Conservation (phyloP, 2,329 filamentous ascomycete species). For the Colletotrichum tropicicola region DNA sequence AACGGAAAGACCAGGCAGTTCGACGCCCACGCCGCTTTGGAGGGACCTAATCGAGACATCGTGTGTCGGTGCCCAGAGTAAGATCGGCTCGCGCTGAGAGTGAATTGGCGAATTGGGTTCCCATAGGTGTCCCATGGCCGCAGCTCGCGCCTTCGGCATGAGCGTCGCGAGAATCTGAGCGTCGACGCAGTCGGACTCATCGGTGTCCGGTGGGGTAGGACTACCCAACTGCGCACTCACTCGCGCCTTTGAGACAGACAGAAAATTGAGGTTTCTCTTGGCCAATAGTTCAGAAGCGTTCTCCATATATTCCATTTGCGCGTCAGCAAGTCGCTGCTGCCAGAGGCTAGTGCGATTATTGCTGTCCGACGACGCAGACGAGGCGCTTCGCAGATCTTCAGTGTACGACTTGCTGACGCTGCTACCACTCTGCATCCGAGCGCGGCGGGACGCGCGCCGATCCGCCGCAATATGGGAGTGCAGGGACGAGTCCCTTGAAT, state of each 20-base stretch:
- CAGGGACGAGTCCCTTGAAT: conserved; percentile 29
- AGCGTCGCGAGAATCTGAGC: conserved; percentile 31
- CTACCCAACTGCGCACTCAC: conserved; percentile 50
- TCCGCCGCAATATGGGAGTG: conserved; percentile 46
- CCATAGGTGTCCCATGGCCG: conserved; percentile 20
- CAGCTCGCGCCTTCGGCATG: conserved; percentile 27
- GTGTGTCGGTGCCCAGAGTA: conserved; percentile 13
- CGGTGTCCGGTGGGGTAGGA: conserved; percentile 64
- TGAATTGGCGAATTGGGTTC: conserved; percentile 10
- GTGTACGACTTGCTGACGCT: conserved; percentile 35
- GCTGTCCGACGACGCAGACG: conserved; percentile 38
- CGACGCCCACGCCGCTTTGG: neutral
- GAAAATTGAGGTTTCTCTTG: conserved; percentile 49
- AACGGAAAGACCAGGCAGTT: conserved; percentile 41
- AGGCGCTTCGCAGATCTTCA: conserved; percentile 38
- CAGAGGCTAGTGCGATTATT: conserved; percentile 46
- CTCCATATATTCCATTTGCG: conserved; percentile 54
- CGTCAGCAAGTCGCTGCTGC: conserved; percentile 55
- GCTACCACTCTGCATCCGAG: conserved; percentile 43
- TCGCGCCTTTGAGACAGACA: conserved; percentile 39
- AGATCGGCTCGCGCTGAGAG: conserved; percentile 18
- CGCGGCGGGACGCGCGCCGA: conserved; percentile 47
- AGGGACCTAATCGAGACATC: conserved; percentile 3
- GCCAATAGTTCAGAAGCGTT: conserved; percentile 47
- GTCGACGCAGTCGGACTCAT: conserved; percentile 52